phyloP scores from a whole-genome alignment of 2,329 filamentous ascomycete species.

The Aspergillus thermomutatus region DNA sequence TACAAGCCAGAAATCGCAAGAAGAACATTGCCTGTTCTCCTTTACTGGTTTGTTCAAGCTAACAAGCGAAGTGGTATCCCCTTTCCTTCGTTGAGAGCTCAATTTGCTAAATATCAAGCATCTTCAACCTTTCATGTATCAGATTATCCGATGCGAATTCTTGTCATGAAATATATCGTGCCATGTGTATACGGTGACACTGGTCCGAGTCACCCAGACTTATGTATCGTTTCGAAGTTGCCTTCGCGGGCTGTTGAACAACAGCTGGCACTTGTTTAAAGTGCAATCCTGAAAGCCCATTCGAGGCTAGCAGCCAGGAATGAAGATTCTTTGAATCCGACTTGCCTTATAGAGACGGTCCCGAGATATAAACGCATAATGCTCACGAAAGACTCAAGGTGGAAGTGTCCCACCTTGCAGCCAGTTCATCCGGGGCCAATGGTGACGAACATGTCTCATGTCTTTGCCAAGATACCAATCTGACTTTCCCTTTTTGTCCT shows the following conservation, averaged over 20 bases:
- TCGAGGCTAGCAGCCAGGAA: not conserved
- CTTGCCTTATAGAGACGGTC: not conserved
- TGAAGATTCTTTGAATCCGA: not conserved
- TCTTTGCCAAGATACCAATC: slow-evolving; percentile 3
- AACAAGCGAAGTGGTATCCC: not conserved
- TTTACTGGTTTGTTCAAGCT: not conserved
- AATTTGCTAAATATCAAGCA: not conserved
- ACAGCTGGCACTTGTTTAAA: not conserved
- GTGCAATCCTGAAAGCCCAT: not conserved
- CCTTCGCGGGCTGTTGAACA: not conserved
- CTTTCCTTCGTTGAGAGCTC: not conserved
- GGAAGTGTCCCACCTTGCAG: not conserved
- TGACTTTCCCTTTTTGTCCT: slow-evolving; percentile 9
- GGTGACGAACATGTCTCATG: slow-evolving; percentile 4
- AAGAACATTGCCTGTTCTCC: not conserved
- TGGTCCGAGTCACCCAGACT: not conserved
- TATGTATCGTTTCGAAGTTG: not conserved
- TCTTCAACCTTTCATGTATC: not conserved
- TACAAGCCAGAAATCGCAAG: not conserved
- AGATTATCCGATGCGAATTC: not conserved
- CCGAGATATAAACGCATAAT: not conserved
- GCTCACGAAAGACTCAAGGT: not conserved
- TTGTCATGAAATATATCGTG: slow-evolving; percentile 4
- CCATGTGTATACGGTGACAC: slow-evolving; percentile 1
- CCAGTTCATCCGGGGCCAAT: not conserved